Conservation (phyloP, 495 filamentous ascomycete species). For the Trichoderma asperelloides region DNA sequence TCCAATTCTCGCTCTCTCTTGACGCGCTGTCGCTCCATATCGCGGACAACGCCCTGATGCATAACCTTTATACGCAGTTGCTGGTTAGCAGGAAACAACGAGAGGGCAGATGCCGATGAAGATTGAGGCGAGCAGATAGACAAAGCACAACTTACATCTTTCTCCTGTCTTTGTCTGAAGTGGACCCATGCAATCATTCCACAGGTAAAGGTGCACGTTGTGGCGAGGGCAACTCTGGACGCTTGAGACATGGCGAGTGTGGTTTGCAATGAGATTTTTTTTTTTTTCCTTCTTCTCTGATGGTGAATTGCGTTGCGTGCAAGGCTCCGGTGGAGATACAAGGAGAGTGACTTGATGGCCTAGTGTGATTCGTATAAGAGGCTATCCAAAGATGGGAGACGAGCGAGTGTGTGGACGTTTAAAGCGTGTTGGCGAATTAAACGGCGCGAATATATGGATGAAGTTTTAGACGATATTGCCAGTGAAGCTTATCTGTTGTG, state of each 20-base stretch:
- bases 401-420: not conserved
- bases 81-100: not conserved
- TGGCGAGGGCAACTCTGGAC: constrained; percentile 74
- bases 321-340: not conserved
- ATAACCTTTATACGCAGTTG: constrained; percentile 55
- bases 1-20: constrained; percentile 85
- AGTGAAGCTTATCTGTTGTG: not conserved
- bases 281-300: not conserved
- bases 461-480: not conserved
- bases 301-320: not conserved
- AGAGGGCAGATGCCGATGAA: not conserved
- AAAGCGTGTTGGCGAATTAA: not conserved
- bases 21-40: constrained; percentile 86
- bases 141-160: constrained; percentile 50
- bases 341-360: not conserved
- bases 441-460: not conserved
- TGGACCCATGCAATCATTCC: constrained; percentile 82
- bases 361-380: not conserved
- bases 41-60: constrained; percentile 89
- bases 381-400: not conserved
- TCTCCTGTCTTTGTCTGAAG: constrained; percentile 75
- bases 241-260: constrained; percentile 66
- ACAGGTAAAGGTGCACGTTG: constrained; percentile 65
- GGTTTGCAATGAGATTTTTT: not conserved
- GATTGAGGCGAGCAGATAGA: constrained; percentile 11